Evolutionary conservation across 176 grass and related monocot species (phyloP).

Genomic region (Phoenix roebelenii): DNA sequence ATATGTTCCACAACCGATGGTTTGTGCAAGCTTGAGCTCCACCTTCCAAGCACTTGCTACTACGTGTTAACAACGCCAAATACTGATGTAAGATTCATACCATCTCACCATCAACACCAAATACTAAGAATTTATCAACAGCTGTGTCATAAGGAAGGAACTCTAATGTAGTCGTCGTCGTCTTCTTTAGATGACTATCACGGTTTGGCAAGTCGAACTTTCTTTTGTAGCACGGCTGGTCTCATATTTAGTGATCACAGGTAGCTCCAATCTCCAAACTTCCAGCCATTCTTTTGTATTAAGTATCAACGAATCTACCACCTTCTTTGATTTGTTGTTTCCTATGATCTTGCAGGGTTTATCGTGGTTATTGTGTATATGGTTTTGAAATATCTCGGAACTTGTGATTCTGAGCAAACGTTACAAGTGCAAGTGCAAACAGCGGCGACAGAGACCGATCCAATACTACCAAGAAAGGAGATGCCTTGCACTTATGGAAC

Average conservation of each 20-base stretch:
- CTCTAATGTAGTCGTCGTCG: too few relatives aligned
- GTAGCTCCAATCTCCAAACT: not conserved
- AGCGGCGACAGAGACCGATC: constrained; percentile 18
- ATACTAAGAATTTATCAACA: too few relatives aligned
- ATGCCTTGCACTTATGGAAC: constrained; percentile 26
- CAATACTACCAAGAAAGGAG: constrained; percentile 34
- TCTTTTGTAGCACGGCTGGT: constrained; percentile 20
- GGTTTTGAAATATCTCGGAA: constrained; percentile 25
- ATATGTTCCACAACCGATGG: constrained; percentile 20
- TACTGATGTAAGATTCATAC: constrained; percentile 12
- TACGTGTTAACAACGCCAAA: constrained; percentile 26
- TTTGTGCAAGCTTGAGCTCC: constrained; percentile 26
- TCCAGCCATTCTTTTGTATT: too few relatives aligned
- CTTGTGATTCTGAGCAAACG: constrained; percentile 2
- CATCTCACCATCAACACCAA: not conserved
- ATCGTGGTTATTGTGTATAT: constrained; percentile 16
- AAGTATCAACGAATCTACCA: too few relatives aligned
- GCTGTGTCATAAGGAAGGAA: too few relatives aligned
- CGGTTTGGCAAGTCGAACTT: constrained; percentile 12
- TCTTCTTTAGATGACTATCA: constrained; percentile 2
- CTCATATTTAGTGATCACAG: constrained; percentile 25
- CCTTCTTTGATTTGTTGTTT: too few relatives aligned
- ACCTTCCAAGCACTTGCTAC: constrained; percentile 19
- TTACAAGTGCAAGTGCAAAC: not conserved
- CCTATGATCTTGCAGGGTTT: constrained; percentile 12